Evolutionary conservation across 192 early-diverging fungal genomes (phyloP).

Genomic region (Lobosporangium transversale): DNA sequence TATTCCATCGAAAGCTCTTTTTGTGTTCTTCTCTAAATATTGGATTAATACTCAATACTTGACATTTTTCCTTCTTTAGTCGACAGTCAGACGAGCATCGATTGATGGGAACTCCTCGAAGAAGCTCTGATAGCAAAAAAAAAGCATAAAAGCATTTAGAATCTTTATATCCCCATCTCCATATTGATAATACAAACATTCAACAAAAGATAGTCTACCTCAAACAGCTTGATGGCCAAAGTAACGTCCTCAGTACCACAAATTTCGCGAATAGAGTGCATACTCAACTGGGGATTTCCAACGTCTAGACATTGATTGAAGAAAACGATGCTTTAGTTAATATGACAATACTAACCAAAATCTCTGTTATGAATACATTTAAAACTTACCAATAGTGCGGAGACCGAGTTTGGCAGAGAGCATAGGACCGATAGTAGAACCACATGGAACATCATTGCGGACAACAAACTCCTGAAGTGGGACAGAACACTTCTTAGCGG

Average conservation of each 20-base stretch:
- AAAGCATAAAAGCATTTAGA: neutral
- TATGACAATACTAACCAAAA: neutral
- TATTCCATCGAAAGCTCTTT: neutral
- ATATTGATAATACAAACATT: neutral
- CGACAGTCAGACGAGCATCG: constrained; percentile 64
- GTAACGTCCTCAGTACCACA: constrained; percentile 90
- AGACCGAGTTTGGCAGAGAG: constrained; percentile 92
- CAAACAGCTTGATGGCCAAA: constrained; percentile 86
- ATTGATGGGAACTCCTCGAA: constrained; percentile 70
- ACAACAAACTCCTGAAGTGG: constrained; percentile 93
- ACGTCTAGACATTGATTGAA: constrained; percentile 79
- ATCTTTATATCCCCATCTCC: neutral
- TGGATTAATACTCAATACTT: neutral
- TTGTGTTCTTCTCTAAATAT: neutral
- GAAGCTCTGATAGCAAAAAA: constrained; percentile 56
- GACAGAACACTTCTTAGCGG: constrained; percentile 79
- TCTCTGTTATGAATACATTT: neutral
- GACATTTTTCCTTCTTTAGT: constrained; percentile 56
- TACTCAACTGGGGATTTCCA: constrained; percentile 94
- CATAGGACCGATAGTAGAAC: constrained; percentile 98
- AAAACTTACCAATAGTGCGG: constrained; percentile 82
- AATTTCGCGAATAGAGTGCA: constrained; percentile 97
- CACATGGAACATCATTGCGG: constrained; percentile 94
- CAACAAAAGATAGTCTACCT: constrained; percentile 55
- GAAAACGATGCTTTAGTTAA: neutral